A percentile compares a stretch with the other conserved stretches of the same genome.
Conservation (phyloP, 2,329 filamentous ascomycete genomes). For the Lasiodiplodia sp. region DNA sequence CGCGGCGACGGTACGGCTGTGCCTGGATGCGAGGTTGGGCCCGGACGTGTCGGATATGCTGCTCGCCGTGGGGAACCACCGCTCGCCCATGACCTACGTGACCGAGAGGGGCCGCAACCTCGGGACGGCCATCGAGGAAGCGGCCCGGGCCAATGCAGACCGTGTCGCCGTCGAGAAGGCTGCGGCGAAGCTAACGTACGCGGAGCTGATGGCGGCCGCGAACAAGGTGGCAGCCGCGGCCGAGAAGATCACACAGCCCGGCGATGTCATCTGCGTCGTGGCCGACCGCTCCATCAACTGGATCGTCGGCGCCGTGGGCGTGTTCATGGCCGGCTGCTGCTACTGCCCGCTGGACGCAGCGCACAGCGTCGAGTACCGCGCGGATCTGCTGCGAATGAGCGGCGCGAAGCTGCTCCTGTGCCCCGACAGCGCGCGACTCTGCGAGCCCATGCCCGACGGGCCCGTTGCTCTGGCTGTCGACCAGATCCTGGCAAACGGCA, state of each 20-base stretch:
- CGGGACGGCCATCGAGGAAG: not conserved
- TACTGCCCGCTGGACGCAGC: constrained; percentile 1
- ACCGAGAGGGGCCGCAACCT: not conserved
- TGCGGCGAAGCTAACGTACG: not conserved
- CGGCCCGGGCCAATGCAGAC: not conserved
- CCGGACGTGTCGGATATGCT: not conserved
- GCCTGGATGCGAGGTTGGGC: not conserved
- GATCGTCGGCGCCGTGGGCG: constrained; percentile 46
- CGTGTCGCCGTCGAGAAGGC: not conserved
- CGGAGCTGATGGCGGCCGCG: not conserved
- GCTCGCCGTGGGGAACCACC: not conserved
- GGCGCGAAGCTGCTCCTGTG: constrained; percentile 3
- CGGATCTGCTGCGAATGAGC: not conserved
- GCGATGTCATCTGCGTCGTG: constrained; percentile 46
- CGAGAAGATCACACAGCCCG: constrained; percentile 5
- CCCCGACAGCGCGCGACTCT: not conserved
- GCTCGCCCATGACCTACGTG: not conserved
- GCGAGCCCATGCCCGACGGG: not conserved
- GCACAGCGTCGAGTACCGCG: constrained; percentile 3
- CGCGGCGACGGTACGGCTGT: not conserved
- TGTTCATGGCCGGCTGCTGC: constrained; percentile 38
- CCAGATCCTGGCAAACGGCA: not conserved
- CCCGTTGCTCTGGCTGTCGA: constrained; percentile 4
- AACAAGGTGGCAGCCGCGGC: not conserved
- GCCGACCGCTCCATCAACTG: constrained; percentile 46